A percentile compares a stretch with the other conserved stretches of the same genome.
These are phyloP conservation scores for Odonthalia washingtoniensis DNA, from an alignment of 31 red algal species.

Conservation along the genomic window DNA sequence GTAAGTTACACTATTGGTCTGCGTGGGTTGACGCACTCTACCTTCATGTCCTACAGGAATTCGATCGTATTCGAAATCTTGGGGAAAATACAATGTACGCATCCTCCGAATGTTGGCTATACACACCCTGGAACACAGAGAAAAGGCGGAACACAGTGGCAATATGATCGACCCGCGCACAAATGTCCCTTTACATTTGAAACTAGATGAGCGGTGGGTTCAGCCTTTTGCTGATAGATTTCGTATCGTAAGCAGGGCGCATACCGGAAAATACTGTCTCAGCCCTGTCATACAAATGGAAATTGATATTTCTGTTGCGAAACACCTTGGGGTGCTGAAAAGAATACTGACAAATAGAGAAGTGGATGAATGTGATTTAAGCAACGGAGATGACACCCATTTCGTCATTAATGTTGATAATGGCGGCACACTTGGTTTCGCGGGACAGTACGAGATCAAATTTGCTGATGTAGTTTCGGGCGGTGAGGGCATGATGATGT, in stretches of 20 bases:
- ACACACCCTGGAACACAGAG: no score
- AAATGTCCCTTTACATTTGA: no score
- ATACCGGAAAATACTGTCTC: background rate
- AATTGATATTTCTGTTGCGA: background rate
- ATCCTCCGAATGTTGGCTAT: no score
- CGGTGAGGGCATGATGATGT: no score
- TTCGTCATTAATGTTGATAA: conserved; percentile 17
- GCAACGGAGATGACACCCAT: conserved; percentile 26
- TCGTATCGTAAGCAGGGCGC: background rate
- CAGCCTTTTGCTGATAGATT: conserved; percentile 2
- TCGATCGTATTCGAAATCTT: no score
- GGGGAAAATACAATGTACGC: no score
- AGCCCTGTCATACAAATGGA: background rate
- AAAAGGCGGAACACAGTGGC: no score
- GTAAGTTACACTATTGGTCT: no score
- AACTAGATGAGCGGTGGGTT: no score
- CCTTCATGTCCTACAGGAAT: no score
- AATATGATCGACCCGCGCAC: no score
- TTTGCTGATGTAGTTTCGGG: conserved; percentile 5
- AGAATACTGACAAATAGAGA: background rate
- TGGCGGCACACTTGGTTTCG: background rate
- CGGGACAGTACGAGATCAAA: conserved; percentile 12
- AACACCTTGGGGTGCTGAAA: background rate
- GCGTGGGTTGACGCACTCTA: no score
- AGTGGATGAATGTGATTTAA: background rate